A percentile compares a stretch with the other conserved stretches of the same genome.
These are phyloP conservation scores for Spencermartinsiella europaea DNA, from an alignment of 805 yeast genomes.

Conservation along the genomic window DNA sequence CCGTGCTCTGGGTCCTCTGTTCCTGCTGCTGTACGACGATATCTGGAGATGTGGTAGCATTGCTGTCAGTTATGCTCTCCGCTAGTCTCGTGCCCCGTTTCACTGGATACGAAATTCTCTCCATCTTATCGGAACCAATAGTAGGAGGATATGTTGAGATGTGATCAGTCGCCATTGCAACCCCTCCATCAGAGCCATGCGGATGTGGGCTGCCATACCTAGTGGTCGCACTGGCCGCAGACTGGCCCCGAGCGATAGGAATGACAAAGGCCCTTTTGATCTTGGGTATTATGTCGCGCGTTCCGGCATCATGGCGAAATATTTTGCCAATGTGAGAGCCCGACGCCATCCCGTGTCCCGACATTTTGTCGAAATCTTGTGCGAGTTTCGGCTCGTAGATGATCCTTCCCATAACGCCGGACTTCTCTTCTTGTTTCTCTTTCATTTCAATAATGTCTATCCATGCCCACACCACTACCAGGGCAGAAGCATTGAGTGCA, in stretches of 20 bases:
- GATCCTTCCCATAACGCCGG: conserved; percentile 59
- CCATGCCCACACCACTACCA: conserved; percentile 65
- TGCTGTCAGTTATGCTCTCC: not conserved
- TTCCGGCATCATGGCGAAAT: not conserved
- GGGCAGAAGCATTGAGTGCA: conserved; percentile 45
- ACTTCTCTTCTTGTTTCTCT: conserved; percentile 46
- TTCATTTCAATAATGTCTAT: conserved; percentile 47
- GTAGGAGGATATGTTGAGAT: not conserved
- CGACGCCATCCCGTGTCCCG: not conserved
- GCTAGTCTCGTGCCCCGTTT: not conserved
- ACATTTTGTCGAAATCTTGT: conserved; percentile 7
- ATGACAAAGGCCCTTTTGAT: not conserved
- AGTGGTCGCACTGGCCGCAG: not conserved
- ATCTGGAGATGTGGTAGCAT: not conserved
- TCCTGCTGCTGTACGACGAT: not conserved
- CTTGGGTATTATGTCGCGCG: not conserved
- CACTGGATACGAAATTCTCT: conserved; percentile 2
- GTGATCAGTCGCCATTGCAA: not conserved
- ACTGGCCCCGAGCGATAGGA: not conserved
- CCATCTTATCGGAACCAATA: not conserved
- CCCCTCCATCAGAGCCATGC: not conserved
- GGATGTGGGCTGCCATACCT: not conserved
- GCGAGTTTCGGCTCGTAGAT: conserved; percentile 38
- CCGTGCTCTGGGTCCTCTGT: not conserved
- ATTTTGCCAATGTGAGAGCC: not conserved